Evolutionary conservation across 352 stramenopile genomes (phyloP), one percentile per base, ranked within the genome.

Genomic region (Phytophthora boehmeriae): DNA sequence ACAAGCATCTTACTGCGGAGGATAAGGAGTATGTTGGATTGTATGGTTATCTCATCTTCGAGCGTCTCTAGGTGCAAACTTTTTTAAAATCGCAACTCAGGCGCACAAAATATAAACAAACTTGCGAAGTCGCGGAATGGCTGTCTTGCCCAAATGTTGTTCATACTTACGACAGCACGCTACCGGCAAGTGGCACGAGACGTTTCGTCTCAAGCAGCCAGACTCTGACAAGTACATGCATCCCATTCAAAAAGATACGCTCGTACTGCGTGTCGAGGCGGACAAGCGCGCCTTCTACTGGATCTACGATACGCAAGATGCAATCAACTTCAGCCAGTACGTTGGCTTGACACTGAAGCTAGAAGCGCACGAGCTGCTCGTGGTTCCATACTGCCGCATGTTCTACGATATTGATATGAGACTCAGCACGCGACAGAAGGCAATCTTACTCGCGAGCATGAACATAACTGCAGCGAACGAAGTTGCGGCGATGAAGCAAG

Each of bases 381-480:
- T 57, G 16, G 30, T 36, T 1, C 19, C 19, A 8, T 9, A 25
- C 17, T 64, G 56, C 19, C 56, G 56, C 14, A 23, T 64, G 17
- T 64, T 64, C 47, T 64, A 57, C 16, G 56, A 64, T 38, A 52
- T 57, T 16, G 56, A 64, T 23, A 11, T 64, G 20, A 23, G 22
- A 8, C 27, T 51, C 1, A 4, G 20, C 5, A n/a, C 8, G 27
- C 39, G 4, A 25, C 8, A 51, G 8, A 36, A 51, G 11, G 4
- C 3, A 2, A 27, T 39, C 14, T 13, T 51, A 22, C 25, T n/a
- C 2, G 28, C 22, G n/a, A 17, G 13, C 5, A 22, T 38, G 25
- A 10, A 51, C 6, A 22, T 34, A 2, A n/a, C n/a, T n/a, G n/a
- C n/a, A n/a, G n/a, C n/a, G n/a, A n/a, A n/a, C n/a, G n/a, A n/a